Conservation (phyloP, 2,329 filamentous ascomycete genomes). For the Knufia fluminis region DNA sequence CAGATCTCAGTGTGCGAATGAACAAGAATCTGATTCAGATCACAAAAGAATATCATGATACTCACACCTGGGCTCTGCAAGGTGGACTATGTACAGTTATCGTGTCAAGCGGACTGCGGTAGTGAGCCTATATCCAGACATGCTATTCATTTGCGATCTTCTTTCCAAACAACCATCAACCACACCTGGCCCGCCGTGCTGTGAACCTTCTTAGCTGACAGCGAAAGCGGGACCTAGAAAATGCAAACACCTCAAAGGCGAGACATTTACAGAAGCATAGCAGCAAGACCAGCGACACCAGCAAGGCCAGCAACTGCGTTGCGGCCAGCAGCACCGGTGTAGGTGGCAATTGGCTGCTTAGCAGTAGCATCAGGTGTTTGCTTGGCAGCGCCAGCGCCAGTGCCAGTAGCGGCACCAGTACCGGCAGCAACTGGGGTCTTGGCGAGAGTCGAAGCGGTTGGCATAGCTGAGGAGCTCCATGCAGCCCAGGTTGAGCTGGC, state of each 20-base stretch:
- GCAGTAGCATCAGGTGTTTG: background rate
- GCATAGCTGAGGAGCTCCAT: background rate
- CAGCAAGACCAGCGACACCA: conserved; percentile 23
- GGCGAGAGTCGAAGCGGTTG: conserved; percentile 8
- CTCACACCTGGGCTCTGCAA: background rate
- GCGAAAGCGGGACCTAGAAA: background rate
- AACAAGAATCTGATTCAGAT: background rate
- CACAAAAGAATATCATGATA: background rate
- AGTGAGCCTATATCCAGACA: background rate
- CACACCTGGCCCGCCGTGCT: background rate
- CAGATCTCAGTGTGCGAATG: too few species aligned
- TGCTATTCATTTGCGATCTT: background rate
- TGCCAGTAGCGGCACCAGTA: conserved; percentile 3
- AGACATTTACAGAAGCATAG: conserved; percentile 21
- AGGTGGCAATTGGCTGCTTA: conserved; percentile 11
- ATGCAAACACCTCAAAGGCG: background rate
- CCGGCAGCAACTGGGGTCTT: conserved; percentile 8
- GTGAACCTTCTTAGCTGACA: background rate
- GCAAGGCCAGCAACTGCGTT: conserved; percentile 23
- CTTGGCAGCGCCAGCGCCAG: too few species aligned
- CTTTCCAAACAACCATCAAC: too few species aligned
- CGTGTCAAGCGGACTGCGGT: background rate
- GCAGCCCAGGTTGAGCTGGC: conserved; percentile 9
- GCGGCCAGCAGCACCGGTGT: conserved; percentile 23
- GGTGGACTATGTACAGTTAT: background rate